Conservation (phyloP, 2,329 filamentous ascomycete species). For the Cordyceps tenuipes region DNA sequence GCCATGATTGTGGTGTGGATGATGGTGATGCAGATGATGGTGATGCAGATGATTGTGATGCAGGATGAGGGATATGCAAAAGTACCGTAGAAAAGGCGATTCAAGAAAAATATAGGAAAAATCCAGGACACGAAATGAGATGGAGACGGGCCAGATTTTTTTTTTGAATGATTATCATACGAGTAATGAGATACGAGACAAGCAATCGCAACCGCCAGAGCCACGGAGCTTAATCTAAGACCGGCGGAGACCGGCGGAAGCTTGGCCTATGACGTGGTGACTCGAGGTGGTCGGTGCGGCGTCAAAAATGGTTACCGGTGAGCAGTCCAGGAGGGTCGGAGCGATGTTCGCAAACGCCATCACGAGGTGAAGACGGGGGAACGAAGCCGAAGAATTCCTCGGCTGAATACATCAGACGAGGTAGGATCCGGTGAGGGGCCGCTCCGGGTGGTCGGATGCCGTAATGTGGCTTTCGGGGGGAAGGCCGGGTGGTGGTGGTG, state of each 20-base stretch:
- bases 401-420: not conserved
- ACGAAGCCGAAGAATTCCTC: not conserved
- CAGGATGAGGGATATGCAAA: not conserved
- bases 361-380: not conserved
- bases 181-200: not conserved
- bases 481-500: not conserved
- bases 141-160: not conserved
- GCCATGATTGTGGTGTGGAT: not conserved
- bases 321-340: not conserved
- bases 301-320: slow-evolving; percentile 1
- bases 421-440: not conserved
- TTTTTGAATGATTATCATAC: not conserved
- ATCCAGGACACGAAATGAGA: not conserved
- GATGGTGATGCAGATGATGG: not conserved
- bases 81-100: not conserved
- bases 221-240: slow-evolving; percentile 1
- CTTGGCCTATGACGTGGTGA: not conserved
- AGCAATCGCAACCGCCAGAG: not conserved
- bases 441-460: not conserved
- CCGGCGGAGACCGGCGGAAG: not conserved
- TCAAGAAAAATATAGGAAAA: not conserved
- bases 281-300: not conserved
- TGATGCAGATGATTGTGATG: not conserved
- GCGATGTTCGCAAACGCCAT: not conserved
- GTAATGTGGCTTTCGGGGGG: not conserved